Evolutionary conservation across 495 filamentous ascomycete species (phyloP), one percentile per base, ranked within the genome.

Genomic region (Cudoniella acicularis): DNA sequence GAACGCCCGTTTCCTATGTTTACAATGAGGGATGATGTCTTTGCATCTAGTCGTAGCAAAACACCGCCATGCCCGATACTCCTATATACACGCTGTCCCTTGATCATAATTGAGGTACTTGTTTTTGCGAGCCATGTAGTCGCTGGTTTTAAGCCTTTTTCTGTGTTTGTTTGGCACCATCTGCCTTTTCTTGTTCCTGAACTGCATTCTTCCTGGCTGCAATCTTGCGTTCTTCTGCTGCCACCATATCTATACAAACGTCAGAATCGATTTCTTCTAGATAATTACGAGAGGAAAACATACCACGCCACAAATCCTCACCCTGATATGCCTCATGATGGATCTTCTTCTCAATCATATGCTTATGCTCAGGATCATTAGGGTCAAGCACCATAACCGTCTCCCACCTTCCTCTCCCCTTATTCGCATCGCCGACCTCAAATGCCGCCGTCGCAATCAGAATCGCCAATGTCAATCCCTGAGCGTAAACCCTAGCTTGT

Each of bases 401-500:
- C 79, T 86, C 83, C 81, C 83, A 90, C 67, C 85, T 82, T 65
- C 92, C 92, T 68, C 82, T 82, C 17, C 88, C 90, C 63, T 79
- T 81, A 60, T 79, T 82, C 56, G 88, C 87, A 71, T 98, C 94
- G 4, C 81, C 82, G 25, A 92, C 87, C 85, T 98, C 94, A 68
- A 98, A 88, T 17, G 84, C 91, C 41, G 95, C 93, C 57, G 84
- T 89, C 26, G 90, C 91, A 65, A 96, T 77, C 59, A 98, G 75
- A 52, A 98, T 90, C 67, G 88, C 89, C 17, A 98, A 75, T 49
- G 94, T 97, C 66, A 96, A 75, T 16, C 91, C 92, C 77, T 98
- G 94, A n/a, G 94, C 94, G 75, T 98, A 98, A 60, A 98, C 87
- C 79, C 94, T 85, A 10, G 95, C 95, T 79, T 98, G 94, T 18